These are phyloP conservation scores for Peronospora destructor DNA, from an alignment of 352 stramenopile genomes.

Conservation along the genomic window DNA sequence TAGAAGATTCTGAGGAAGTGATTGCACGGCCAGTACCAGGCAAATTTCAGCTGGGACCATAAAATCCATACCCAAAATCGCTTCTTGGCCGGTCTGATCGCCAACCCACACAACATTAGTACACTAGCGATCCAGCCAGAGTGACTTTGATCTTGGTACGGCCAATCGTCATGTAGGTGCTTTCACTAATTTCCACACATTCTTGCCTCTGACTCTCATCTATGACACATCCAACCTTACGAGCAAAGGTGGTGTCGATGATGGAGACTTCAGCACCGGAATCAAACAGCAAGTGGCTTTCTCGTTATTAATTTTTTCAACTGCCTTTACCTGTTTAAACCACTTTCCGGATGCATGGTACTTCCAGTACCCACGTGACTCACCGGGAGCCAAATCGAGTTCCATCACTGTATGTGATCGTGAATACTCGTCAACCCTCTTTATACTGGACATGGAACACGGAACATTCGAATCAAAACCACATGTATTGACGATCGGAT, in stretches of 20 bases:
- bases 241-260: slow-evolving; percentile 17
- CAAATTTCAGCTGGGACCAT: slow-evolving; percentile 15
- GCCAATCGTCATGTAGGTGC: no score
- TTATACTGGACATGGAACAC: not conserved
- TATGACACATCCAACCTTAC: slow-evolving; percentile 10
- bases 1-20: no score
- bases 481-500: not conserved
- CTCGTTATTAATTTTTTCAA: slow-evolving; percentile 14
- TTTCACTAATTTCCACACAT: not conserved
- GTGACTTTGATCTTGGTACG: no score
- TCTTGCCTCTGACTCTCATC: not conserved
- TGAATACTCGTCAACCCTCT: not conserved
- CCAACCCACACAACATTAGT: slow-evolving; percentile 16
- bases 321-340: slow-evolving; percentile 1
- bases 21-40: no score
- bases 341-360: not conserved
- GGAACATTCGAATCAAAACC: not conserved
- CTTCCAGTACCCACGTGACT: no score
- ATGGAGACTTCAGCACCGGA: slow-evolving; percentile 21
- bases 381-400: not conserved
- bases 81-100: slow-evolving; percentile 1
- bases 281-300: slow-evolving; percentile 20
- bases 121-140: slow-evolving; percentile 6
- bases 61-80: slow-evolving; percentile 23
- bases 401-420: not conserved